Conservation (phyloP, 805 yeast genomes). For the Metahyphopichia silvanorum region DNA sequence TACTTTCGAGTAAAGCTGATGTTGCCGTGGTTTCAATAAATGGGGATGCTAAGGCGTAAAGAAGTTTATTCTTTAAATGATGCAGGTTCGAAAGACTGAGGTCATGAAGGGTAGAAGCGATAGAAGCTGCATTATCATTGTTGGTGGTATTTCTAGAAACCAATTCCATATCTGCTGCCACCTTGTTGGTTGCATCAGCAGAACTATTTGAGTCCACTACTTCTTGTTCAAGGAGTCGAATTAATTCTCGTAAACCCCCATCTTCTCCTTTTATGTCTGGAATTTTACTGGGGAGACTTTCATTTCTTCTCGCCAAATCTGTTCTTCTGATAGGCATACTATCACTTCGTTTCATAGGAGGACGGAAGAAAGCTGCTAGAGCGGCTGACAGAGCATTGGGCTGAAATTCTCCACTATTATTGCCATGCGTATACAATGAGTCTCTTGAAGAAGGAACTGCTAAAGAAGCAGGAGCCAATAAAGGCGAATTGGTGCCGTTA, state of each 20-base stretch:
- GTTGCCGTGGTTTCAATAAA: constrained; percentile 46
- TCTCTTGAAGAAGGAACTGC: neutral
- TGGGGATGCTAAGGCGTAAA: constrained; percentile 68
- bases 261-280: constrained; percentile 7
- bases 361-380: constrained; percentile 42
- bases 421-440: constrained; percentile 6
- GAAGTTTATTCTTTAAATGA: constrained; percentile 41
- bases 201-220: neutral
- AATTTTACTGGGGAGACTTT: constrained; percentile 6
- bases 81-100: constrained; percentile 49
- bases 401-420: constrained; percentile 23
- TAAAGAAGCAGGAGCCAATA: neutral
- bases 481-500: neutral
- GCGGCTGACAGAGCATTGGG: constrained; percentile 47
- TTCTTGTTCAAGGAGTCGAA: neutral
- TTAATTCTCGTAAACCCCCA: constrained; percentile 5
- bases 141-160: constrained; percentile 20
- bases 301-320: no score
- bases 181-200: neutral
- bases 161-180: constrained; percentile 12
- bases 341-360: constrained; percentile 33
- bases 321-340: constrained; percentile 33
- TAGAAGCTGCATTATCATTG: constrained; percentile 34
- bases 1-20: constrained; percentile 14
- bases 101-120: constrained; percentile 56